Evolutionary conservation across 2,329 filamentous ascomycete genomes (phyloP), one percentile per base, ranked within the genome.

Genomic region (Mollisiaceae sp.): DNA sequence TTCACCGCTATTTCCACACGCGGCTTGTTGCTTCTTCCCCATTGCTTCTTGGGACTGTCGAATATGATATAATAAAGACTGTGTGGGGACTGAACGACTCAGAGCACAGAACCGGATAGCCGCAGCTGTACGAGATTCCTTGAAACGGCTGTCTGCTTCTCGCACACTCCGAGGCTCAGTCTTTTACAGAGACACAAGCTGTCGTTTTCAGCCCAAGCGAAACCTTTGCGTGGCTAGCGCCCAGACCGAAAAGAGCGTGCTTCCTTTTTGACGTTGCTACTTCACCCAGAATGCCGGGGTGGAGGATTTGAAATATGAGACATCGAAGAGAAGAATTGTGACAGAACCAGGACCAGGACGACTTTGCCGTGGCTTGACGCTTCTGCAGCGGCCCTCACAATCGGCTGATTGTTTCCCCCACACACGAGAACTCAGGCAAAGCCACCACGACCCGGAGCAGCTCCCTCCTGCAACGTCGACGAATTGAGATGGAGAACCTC

Each of bases 1-100:
- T 64, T 65, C 67, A 69, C 67, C 67, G 67, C 67, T 62, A 52
- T 69, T 69, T 68, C 65, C 65, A 62, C 65, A 60, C 60, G 41
- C 65, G 64, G 62, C 27, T 55, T 12, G 24, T 65, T 66, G 65
- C 65, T 66, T 67, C 41, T 63, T 61, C 41, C 45, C 24, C 14
- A 2, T 60, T 66, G 52, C 41, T 65, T 62, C 54, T 58, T 66
- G 62, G 57, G 62, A 63, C 39, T 22, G 47, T 54, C 36, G 38
- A 59, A 66, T 66, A 50, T 61, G 64, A 69, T 69, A 60, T 63
- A 62, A 24, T 59, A 15, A 50, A 35, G 54, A 24, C 20, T 54
- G 54, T 47, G 64, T 68, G 65, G 60, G 63, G 60, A 67, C 45
- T 56, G 56, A 38, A 20, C 36, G 59, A 64, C 47, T 54, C n/a